phyloP scores from a whole-genome alignment of 768 basidiomycete genomes.

The Hygrophorus pudorinus region DNA sequence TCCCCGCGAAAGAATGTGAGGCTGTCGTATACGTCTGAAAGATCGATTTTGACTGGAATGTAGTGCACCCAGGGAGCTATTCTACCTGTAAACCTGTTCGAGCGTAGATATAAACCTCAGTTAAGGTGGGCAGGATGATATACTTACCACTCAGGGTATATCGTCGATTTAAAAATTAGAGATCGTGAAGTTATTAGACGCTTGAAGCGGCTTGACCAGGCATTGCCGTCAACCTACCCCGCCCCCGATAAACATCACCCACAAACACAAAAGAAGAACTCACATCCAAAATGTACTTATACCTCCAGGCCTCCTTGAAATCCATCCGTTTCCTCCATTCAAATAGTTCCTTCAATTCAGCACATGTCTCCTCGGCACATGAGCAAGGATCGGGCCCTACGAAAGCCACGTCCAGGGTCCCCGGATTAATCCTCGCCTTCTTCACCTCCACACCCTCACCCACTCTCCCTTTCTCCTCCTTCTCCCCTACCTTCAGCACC shows the following conservation, averaged over 20 bases:
- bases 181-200: slow-evolving; percentile 52
- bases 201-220: slow-evolving; percentile 65
- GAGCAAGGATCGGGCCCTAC: slow-evolving; percentile 27
- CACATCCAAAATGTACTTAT: slow-evolving; percentile 54
- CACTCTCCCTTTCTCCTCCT: slow-evolving; percentile 20
- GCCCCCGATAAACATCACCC: background rate
- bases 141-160: slow-evolving; percentile 62
- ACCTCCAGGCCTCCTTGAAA: slow-evolving; percentile 37
- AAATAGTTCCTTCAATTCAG: slow-evolving; percentile 34
- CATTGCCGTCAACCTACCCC: slow-evolving; percentile 52
- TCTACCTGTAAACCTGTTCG: slow-evolving; percentile 41
- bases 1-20: slow-evolving; percentile 67
- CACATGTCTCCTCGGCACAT: slow-evolving; percentile 37
- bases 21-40: slow-evolving; percentile 60
- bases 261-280: slow-evolving; percentile 12
- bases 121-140: slow-evolving; percentile 7
- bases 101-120: slow-evolving; percentile 1
- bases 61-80: slow-evolving; percentile 68
- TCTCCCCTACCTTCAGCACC: slow-evolving; percentile 21
- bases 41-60: slow-evolving; percentile 55
- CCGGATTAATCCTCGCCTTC: slow-evolving; percentile 37
- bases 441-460: slow-evolving; percentile 22
- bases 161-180: slow-evolving; percentile 57
- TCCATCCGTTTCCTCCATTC: slow-evolving; percentile 38
- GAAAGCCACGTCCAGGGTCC: slow-evolving; percentile 54